These are phyloP conservation scores for Aethionema arabicum DNA, from an alignment of 345 rosid species.

Conservation along the genomic window DNA sequence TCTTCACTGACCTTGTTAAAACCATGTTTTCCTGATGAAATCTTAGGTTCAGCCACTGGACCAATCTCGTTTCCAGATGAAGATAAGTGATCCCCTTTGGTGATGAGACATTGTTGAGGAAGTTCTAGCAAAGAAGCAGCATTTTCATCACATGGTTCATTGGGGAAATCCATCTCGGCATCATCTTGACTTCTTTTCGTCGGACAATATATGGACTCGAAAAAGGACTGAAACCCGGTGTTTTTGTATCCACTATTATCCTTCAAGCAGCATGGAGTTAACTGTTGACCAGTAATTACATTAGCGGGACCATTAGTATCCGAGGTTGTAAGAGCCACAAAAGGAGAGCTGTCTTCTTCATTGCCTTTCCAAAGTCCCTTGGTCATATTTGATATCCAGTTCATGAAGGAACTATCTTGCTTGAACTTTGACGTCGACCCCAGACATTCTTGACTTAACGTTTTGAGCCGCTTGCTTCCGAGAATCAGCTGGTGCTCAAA, in stretches of 20 bases:
- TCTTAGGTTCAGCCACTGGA: conserved; percentile 34
- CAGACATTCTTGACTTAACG: conserved; percentile 45
- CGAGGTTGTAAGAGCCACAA: conserved; percentile 43
- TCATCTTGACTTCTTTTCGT: conserved; percentile 41
- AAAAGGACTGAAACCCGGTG: conserved; percentile 75
- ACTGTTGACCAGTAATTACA: conserved; percentile 30
- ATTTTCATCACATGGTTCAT: conserved; percentile 36
- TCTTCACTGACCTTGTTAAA: conserved; percentile 30
- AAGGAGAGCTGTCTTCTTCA: conserved; percentile 40
- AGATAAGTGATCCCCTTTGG: conserved; percentile 41
- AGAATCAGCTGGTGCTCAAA: conserved; percentile 52
- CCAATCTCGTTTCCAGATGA: conserved; percentile 36
- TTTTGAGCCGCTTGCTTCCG: conserved; percentile 63
- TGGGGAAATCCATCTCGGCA: conserved; percentile 35
- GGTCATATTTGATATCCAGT: conserved; percentile 87
- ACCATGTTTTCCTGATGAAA: conserved; percentile 34
- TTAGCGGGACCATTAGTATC: conserved; percentile 33
- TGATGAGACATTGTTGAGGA: conserved; percentile 36
- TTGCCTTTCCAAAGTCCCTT: conserved; percentile 60
- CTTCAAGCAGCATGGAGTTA: conserved; percentile 26
- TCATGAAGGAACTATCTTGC: conserved; percentile 83
- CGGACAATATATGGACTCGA: conserved; percentile 65
- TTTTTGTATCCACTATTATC: conserved; percentile 35
- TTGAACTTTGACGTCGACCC: conserved; percentile 50
- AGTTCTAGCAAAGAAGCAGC: conserved; percentile 46